Percentiles rank a stretch among this genome's conserved stretches.
These are phyloP conservation scores for Penicillium argentinense DNA, from an alignment of 495 filamentous ascomycete genomes.

Conservation along the genomic window DNA sequence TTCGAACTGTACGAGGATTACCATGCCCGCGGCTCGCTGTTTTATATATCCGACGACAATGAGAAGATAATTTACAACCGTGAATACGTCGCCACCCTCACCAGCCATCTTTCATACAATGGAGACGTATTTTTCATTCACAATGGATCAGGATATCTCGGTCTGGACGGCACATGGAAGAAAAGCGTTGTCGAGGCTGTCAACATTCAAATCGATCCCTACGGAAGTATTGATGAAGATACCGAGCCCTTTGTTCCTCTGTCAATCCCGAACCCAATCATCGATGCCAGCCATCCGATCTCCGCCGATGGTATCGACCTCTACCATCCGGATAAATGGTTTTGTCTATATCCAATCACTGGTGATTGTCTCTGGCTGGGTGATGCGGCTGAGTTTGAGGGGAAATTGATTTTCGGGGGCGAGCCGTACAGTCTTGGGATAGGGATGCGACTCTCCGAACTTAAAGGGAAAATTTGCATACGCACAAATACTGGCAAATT, in stretches of 20 bases:
- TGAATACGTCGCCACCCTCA: conserved; percentile 5
- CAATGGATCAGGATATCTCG: neutral
- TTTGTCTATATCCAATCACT: conserved; percentile 1
- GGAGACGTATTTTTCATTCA: conserved; percentile 7
- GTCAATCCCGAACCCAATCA: conserved; percentile 3
- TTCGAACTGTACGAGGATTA: conserved; percentile 4
- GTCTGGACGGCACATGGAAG: conserved; percentile 2
- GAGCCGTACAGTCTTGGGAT: conserved; percentile 7
- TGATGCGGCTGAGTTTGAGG: neutral
- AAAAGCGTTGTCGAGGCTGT: conserved; percentile 5
- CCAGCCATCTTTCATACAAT: neutral
- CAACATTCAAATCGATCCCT: conserved; percentile 5
- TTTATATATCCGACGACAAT: conserved; percentile 10
- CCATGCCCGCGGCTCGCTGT: conserved; percentile 5
- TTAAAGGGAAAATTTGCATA: conserved; percentile 10
- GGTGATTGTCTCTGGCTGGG: conserved; percentile 3
- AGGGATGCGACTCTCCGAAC: conserved; percentile 4
- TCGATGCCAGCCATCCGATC: conserved; percentile 7
- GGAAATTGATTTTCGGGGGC: neutral
- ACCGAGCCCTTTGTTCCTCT: neutral
- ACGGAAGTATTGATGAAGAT: neutral
- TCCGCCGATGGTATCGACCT: conserved; percentile 12
- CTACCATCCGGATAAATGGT: conserved; percentile 8
- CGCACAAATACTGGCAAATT: neutral
- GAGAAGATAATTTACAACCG: conserved; percentile 9